Evolutionary conservation across 352 stramenopile species (phyloP).

Genomic region (Phytophthora colocasiae): DNA sequence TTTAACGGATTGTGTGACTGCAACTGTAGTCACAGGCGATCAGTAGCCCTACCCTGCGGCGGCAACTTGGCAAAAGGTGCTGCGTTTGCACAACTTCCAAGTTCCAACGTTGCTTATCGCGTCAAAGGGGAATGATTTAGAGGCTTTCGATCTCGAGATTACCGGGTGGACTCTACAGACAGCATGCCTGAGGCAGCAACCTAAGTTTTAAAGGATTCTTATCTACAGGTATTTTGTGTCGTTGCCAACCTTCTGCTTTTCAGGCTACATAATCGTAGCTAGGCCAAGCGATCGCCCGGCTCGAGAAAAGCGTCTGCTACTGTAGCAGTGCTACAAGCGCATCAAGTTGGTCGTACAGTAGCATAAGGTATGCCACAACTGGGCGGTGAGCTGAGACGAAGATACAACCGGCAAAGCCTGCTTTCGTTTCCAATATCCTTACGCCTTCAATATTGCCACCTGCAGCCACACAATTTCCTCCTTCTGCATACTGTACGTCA

Average conservation of each 20-base stretch:
- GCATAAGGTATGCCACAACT: not conserved
- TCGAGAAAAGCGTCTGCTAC: constrained; percentile 24
- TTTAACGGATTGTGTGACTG: constrained; percentile 31
- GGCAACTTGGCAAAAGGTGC: not conserved
- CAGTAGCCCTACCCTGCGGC: constrained; percentile 3
- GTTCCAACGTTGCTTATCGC: no score
- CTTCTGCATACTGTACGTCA: constrained; percentile 15
- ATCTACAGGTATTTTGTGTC: constrained; percentile 6
- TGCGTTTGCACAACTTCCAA: no score
- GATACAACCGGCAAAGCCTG: constrained; percentile 20
- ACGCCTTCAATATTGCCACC: constrained; percentile 4
- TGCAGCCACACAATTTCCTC: constrained; percentile 14
- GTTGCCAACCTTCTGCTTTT: constrained; percentile 25
- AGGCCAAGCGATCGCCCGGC: constrained; percentile 17
- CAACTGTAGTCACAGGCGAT: constrained; percentile 31
- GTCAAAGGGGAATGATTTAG: not conserved
- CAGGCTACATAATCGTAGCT: constrained; percentile 1
- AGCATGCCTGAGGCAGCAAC: not conserved
- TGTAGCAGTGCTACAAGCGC: not conserved
- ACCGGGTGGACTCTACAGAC: not conserved
- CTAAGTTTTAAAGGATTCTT: constrained; percentile 11
- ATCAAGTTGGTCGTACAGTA: constrained; percentile 7
- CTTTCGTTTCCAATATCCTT: constrained; percentile 15
- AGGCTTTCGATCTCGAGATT: constrained; percentile 13
- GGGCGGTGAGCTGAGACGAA: not conserved